phyloP scores from a whole-genome alignment of 768 basidiomycete species.

The Collybia mongolica region DNA sequence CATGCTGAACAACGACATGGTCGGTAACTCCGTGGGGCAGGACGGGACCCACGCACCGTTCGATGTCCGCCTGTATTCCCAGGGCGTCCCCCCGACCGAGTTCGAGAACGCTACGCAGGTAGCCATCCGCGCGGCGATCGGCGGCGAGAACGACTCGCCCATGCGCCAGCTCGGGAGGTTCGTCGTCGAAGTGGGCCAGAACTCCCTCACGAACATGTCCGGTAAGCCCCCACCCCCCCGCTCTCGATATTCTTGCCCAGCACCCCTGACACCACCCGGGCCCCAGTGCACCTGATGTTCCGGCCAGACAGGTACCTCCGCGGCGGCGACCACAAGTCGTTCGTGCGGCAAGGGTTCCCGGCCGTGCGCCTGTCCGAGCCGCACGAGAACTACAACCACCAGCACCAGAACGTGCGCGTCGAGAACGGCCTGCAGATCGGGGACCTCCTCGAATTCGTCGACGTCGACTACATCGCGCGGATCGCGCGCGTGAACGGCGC shows the following conservation, averaged over 20 bases:
- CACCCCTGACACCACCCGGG: no score
- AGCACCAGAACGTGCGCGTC: constrained; percentile 56
- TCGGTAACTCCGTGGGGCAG: constrained; percentile 49
- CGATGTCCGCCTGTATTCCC: constrained; percentile 50
- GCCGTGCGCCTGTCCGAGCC: constrained; percentile 58
- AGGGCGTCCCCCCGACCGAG: constrained; percentile 40
- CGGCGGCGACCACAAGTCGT: constrained; percentile 52
- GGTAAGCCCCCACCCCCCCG: constrained; percentile 23
- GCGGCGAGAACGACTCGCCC: constrained; percentile 55
- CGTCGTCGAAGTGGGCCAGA: constrained; percentile 47
- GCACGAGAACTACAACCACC: constrained; percentile 55
- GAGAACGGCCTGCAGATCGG: constrained; percentile 51
- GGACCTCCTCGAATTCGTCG: constrained; percentile 51
- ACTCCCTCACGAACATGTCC: constrained; percentile 46
- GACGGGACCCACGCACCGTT: constrained; percentile 44
- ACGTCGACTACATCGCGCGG: constrained; percentile 48
- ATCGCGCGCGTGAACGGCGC: constrained; percentile 55
- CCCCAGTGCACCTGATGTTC: constrained; percentile 48
- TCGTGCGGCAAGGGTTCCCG: constrained; percentile 48
- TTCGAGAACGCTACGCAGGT: constrained; percentile 37
- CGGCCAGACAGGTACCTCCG: constrained; percentile 54
- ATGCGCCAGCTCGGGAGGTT: constrained; percentile 53
- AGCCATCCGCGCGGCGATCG: constrained; percentile 33
- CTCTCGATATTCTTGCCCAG: no score
- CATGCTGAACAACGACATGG: constrained; percentile 59